These are phyloP conservation scores for Blastobotrys chiropterorum DNA, from an alignment of 805 yeast genomes.

Conservation along the genomic window DNA sequence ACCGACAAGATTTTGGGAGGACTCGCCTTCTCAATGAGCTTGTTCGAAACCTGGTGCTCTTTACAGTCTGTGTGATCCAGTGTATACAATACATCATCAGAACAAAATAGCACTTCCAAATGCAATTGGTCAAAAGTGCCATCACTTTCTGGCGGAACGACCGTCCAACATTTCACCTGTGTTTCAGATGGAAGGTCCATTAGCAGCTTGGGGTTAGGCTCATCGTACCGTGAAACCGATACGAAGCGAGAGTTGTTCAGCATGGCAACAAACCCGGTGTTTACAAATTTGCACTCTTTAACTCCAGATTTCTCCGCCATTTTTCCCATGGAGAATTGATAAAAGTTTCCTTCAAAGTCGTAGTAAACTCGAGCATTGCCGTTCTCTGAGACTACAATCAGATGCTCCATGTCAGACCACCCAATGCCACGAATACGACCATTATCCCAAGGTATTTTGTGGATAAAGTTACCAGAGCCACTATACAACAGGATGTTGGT, in stretches of 20 bases:
- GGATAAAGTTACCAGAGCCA: constrained; percentile 28
- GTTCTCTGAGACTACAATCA: constrained; percentile 48
- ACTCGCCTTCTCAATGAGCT: background rate
- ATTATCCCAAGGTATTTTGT: constrained; percentile 30
- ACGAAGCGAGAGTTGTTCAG: constrained; percentile 38
- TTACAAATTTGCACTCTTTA: constrained; percentile 35
- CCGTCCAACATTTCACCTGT: constrained; percentile 26
- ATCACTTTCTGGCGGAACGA: constrained; percentile 23
- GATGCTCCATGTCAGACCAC: constrained; percentile 48
- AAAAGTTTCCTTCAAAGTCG: constrained; percentile 64
- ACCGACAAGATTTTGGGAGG: background rate
- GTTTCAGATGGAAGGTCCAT: constrained; percentile 9
- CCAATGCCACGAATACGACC: constrained; percentile 50
- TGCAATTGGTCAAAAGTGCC: constrained; percentile 18
- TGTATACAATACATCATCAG: constrained; percentile 11
- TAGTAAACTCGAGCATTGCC: constrained; percentile 53
- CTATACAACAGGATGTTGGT: constrained; percentile 25
- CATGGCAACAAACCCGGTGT: constrained; percentile 40
- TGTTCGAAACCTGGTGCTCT: background rate
- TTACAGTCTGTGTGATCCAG: constrained; percentile 5
- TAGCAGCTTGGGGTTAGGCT: constrained; percentile 27
- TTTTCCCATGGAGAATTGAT: constrained; percentile 41
- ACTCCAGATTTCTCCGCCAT: constrained; percentile 32
- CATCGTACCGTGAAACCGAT: constrained; percentile 35
- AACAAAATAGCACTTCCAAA: constrained; percentile 27